A percentile compares a stretch with the other conserved stretches of the same genome.
Evolutionary conservation across 2,329 filamentous ascomycete species (phyloP).

Genomic region (Mycogone perniciosa): DNA sequence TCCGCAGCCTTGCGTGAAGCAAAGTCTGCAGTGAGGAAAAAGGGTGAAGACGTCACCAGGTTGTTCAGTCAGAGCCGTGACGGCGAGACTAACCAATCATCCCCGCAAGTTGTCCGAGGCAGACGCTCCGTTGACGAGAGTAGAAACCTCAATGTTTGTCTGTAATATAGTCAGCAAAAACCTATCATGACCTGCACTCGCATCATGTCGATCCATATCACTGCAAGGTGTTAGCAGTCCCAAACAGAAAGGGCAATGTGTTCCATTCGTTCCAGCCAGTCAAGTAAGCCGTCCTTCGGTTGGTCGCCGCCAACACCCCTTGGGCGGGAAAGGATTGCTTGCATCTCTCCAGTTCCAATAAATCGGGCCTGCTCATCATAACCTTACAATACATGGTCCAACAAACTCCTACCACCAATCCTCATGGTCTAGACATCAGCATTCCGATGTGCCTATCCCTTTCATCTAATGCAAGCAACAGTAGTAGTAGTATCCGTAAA

Average conservation of each 20-base stretch:
- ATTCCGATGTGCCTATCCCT: neutral
- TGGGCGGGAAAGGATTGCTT: neutral
- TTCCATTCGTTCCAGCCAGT: conserved; percentile 6
- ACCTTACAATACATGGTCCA: conserved; percentile 21
- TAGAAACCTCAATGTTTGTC: too few relatives aligned
- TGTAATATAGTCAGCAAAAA: conserved; percentile 4
- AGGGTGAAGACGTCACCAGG: conserved; percentile 19
- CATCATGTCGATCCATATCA: conserved; percentile 16
- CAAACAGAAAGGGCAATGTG: conserved; percentile 4
- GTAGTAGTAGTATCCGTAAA: conserved; percentile 6
- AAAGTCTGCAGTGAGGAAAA: conserved; percentile 49
- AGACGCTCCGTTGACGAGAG: too few relatives aligned
- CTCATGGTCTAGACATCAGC: neutral
- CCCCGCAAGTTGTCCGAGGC: neutral
- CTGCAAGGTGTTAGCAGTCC: conserved; percentile 18
- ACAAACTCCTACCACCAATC: conserved; percentile 1
- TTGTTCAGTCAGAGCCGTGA: conserved; percentile 3
- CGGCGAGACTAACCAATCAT: neutral
- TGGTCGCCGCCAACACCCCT: conserved; percentile 1
- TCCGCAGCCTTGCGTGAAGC: conserved; percentile 43
- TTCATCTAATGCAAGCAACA: conserved; percentile 7
- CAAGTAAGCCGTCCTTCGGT: conserved; percentile 1
- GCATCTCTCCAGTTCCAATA: neutral
- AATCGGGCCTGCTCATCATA: conserved; percentile 14
- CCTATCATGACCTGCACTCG: neutral